A percentile compares a stretch with the other conserved stretches of the same genome.
phyloP scores from a whole-genome alignment of 2,329 filamentous ascomycete genomes.

The Ophiosphaerella herpotricha region DNA sequence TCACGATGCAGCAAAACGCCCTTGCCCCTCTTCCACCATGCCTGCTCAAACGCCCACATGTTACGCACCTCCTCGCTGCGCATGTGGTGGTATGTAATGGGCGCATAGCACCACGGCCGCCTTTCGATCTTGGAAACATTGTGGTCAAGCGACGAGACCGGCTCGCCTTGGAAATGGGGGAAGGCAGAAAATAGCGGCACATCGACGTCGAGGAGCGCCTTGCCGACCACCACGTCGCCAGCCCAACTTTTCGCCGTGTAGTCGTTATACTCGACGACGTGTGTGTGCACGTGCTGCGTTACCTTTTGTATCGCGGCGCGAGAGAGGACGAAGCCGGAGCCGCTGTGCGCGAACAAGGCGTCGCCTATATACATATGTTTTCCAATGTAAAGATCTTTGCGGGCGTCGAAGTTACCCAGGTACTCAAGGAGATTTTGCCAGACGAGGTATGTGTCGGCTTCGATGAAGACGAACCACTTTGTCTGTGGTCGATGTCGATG shows the following conservation, averaged over 20 bases:
- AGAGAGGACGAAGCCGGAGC: conserved; percentile 52
- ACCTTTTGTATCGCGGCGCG: conserved; percentile 47
- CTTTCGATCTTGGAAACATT: conserved; percentile 39
- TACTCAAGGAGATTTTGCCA: conserved; percentile 50
- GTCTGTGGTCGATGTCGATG: conserved; percentile 42
- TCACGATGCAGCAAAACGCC: conserved; percentile 44
- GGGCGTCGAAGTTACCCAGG: conserved; percentile 45
- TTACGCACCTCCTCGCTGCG: conserved; percentile 41
- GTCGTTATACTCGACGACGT: conserved; percentile 41
- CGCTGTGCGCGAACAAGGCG: conserved; percentile 52
- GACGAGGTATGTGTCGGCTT: conserved; percentile 43
- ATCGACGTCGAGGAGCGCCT: conserved; percentile 43
- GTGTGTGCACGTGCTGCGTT: conserved; percentile 32
- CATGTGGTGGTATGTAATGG: conserved; percentile 49
- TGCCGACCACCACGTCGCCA: conserved; percentile 46
- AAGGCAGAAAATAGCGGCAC: conserved; percentile 45
- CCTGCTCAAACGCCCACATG: conserved; percentile 47
- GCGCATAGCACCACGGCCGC: conserved; percentile 51
- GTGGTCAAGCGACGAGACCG: conserved; percentile 48
- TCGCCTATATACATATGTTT: conserved; percentile 51
- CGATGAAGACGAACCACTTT: conserved; percentile 48
- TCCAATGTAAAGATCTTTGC: conserved; percentile 49
- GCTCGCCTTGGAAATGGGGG: conserved; percentile 54
- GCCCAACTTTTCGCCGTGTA: conserved; percentile 45
- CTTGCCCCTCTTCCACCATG: conserved; percentile 44